Evolutionary conservation across 2,329 filamentous ascomycete species (phyloP).

Genomic region (Aureobasidium vineae): DNA sequence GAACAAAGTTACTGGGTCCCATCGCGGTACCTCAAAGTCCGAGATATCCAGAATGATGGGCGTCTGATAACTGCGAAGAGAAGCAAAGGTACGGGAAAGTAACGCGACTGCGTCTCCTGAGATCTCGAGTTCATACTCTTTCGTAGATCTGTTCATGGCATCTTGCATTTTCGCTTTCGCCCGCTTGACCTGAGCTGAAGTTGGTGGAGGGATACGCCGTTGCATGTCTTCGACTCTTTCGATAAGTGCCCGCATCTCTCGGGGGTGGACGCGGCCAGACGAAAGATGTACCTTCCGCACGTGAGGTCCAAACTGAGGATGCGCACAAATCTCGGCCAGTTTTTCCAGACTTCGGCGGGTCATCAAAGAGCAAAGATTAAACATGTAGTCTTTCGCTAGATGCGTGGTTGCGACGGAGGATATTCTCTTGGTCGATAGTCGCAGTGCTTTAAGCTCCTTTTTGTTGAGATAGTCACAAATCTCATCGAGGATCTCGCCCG

Average conservation of each 20-base stretch:
- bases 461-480: neutral
- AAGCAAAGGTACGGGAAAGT: neutral
- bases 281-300: constrained; percentile 1
- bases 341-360: constrained; percentile 9
- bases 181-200: constrained; percentile 9
- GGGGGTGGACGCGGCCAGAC: constrained; percentile 5
- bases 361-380: constrained; percentile 17
- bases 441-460: neutral
- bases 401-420: constrained; percentile 5
- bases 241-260: constrained; percentile 3
- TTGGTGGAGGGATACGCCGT: neutral
- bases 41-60: constrained; percentile 14
- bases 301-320: constrained; percentile 8
- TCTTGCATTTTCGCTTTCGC: constrained; percentile 15
- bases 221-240: constrained; percentile 19
- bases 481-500: neutral
- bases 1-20: constrained; percentile 2
- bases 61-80: neutral
- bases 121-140: constrained; percentile 7
- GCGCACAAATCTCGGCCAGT: neutral
- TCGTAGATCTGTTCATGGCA: constrained; percentile 11
- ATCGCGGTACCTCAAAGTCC: constrained; percentile 1
- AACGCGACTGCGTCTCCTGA: neutral
- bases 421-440: neutral
- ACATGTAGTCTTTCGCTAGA: constrained; percentile 16